These are phyloP conservation scores for Grifola frondosa DNA, from an alignment of 1,284 basidiomycete species.

Conservation along the genomic window DNA sequence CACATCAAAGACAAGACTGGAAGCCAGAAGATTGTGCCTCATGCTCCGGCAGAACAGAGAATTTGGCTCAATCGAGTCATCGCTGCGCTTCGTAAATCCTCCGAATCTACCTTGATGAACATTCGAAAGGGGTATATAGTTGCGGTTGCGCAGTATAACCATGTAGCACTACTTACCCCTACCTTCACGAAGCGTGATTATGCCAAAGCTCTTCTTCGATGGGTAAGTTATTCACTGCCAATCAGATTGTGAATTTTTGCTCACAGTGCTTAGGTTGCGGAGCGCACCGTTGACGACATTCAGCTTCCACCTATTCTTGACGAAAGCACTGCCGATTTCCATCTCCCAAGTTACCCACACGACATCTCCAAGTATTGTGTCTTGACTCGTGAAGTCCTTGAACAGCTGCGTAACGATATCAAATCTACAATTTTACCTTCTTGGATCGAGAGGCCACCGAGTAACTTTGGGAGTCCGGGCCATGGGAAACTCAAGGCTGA, in stretches of 20 bases:
- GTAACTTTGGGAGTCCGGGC: conserved; percentile 17
- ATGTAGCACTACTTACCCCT: neutral
- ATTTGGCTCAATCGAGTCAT: neutral
- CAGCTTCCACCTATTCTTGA: neutral
- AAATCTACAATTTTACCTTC: conserved; percentile 15
- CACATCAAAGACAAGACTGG: neutral
- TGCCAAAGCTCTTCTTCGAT: neutral
- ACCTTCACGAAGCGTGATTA: neutral
- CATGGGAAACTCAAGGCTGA: conserved; percentile 29
- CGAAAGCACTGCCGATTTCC: neutral
- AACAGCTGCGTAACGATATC: conserved; percentile 16
- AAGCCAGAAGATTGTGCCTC: neutral
- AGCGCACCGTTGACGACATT: neutral
- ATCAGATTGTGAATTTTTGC: no score
- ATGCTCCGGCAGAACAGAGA: no score
- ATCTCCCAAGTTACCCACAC: neutral
- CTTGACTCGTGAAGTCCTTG: conserved; percentile 2
- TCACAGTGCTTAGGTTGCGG: no score
- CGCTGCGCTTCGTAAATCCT: neutral
- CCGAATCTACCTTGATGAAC: neutral
- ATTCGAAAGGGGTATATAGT: neutral
- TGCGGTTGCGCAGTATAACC: neutral
- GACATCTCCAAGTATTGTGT: no score
- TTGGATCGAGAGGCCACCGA: conserved; percentile 21
- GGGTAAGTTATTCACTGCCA: no score